Base-by-base conservation (phyloP, 352 stramenopile species). In the Phytophthora fragariae region DNA sequence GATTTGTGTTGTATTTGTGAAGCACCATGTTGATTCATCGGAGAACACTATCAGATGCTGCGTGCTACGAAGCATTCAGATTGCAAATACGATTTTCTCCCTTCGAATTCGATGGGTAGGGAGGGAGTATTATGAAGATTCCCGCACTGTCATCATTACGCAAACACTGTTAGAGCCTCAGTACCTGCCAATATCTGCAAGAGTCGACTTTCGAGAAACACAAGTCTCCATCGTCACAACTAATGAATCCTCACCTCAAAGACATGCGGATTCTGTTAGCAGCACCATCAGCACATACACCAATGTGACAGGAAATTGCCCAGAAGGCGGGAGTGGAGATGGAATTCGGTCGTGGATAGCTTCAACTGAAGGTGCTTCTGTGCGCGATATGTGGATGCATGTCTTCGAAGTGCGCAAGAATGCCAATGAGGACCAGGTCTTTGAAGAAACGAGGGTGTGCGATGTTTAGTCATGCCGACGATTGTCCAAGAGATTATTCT, bases 71-170 rank as follows among this genome's bases (percentile, higher is more conserved):
- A 31, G 19, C 5, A 3, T 70, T 46, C 46, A 31, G 17, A 39
- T 70, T 19, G 17, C 35, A 17, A 57, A 39, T 10, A 62, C 72
- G 56, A 41, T 60, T 31, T 3, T 72, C 8, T 8, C 11, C 35
- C 57, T 79, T 63, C 57, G 58, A 17, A 47, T 79, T 62, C 50
- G 61, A 39, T 70, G 55, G 58, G 62, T 68, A 10, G 65, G 21
- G 10, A 70, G 41, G 35, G 74, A 64, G 33, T 77, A 62, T 31
- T 44, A 12, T 0, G 54, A 70, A 59, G 59, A 50, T 33, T 52
- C 41, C 14, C 58, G 59, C 27, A 67, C 65, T 33, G 29, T 73
- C 14, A 37, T 73, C 27, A 63, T 77, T n/a, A 62, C 57, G 11
- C 52, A 54, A 12, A 37, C 49, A 8, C 53, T 59, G 1, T 7